Percentiles rank a stretch among this genome's conserved stretches.
phyloP scores from a whole-genome alignment of 768 basidiomycete species.

The Podaxis sp. region DNA sequence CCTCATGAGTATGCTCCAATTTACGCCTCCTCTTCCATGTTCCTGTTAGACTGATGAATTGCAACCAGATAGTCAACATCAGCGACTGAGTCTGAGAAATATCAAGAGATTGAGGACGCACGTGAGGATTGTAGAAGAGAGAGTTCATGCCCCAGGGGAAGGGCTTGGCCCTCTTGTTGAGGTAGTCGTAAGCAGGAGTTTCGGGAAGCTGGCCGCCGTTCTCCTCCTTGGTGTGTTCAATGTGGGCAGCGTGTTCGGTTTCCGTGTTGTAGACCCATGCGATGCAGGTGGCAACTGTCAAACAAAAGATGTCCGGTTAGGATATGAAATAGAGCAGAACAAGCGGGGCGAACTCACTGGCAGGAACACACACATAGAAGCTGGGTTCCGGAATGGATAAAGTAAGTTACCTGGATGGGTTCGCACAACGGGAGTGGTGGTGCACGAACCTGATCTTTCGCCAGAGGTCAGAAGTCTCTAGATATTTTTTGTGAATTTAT shows the following conservation, averaged over 20 bases:
- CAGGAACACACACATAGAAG: conserved; percentile 73
- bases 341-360: conserved; percentile 46
- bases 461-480: conserved; percentile 81
- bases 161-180: conserved; percentile 75
- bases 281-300: conserved; percentile 44
- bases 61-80: conserved; percentile 7
- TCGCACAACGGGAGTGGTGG: background rate
- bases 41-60: conserved; percentile 56
- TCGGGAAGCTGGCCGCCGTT: conserved; percentile 73
- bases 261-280: conserved; percentile 59
- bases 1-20: background rate
- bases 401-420: conserved; percentile 11
- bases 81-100: background rate
- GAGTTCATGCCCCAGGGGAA: conserved; percentile 87
- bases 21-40: conserved; percentile 38
- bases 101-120: conserved; percentile 29
- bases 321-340: background rate
- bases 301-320: background rate
- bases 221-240: conserved; percentile 67
- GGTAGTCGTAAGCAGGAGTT: conserved; percentile 68
- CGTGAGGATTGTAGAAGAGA: conserved; percentile 78
- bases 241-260: conserved; percentile 66
- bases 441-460: conserved; percentile 74
- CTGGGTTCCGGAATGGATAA: conserved; percentile 35
- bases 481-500: conserved; percentile 13